Evolutionary conservation across 805 yeast species (phyloP).

Genomic region (Candida krabiensis): DNA sequence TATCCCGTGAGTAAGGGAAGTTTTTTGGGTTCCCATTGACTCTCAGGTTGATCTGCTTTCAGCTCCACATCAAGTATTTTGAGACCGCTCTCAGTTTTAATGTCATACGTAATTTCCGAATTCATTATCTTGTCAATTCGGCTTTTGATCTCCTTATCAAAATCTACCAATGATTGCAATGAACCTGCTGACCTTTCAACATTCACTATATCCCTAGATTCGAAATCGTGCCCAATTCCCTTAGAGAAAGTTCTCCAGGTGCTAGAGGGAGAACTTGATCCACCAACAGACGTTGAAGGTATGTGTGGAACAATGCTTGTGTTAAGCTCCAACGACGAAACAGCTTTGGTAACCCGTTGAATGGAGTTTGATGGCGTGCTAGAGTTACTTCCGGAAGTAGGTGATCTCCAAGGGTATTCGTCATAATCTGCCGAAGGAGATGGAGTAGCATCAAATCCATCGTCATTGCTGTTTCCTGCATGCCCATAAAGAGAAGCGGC

Average conservation of each 20-base stretch:
- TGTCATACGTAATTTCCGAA: constrained; percentile 5
- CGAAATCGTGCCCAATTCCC: constrained; percentile 3
- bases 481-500: neutral
- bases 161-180: constrained; percentile 3
- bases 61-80: constrained; percentile 3
- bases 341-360: constrained; percentile 7
- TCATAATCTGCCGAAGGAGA: constrained; percentile 29
- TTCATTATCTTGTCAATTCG: constrained; percentile 17
- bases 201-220: constrained; percentile 8
- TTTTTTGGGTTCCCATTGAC: constrained; percentile 5
- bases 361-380: constrained; percentile 8
- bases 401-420: constrained; percentile 28
- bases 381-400: constrained; percentile 10
- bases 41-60: neutral
- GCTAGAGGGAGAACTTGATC: constrained; percentile 11
- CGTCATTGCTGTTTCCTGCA: neutral
- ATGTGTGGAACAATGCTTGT: neutral
- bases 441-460: constrained; percentile 19
- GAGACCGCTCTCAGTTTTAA: constrained; percentile 2
- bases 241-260: constrained; percentile 5
- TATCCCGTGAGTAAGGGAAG: constrained; percentile 36
- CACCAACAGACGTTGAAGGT: constrained; percentile 3
- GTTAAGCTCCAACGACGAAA: constrained; percentile 8
- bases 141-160: constrained; percentile 7
- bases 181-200: constrained; percentile 15